Percentiles rank a stretch among this genome's conserved stretches.
Evolutionary conservation across 2,329 filamentous ascomycete species (phyloP).

Genomic region (Xylaria hypoxylon): DNA sequence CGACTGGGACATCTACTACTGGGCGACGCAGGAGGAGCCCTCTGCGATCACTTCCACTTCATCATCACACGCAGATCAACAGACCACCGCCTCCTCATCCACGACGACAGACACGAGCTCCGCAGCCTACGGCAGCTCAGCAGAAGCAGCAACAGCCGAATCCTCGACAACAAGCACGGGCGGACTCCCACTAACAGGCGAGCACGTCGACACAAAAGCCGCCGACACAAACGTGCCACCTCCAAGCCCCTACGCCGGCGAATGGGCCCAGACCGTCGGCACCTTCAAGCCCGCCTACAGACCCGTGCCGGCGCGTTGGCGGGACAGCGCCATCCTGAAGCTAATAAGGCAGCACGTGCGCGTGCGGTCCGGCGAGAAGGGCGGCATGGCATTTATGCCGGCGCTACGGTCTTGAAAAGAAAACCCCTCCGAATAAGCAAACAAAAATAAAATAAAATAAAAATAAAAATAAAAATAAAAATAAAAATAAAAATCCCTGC

Average conservation of each 20-base stretch:
- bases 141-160: conserved; percentile 59
- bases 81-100: background rate
- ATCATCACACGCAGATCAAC: conserved; percentile 42
- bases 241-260: conserved; percentile 66
- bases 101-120: conserved; percentile 13
- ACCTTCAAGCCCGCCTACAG: conserved; percentile 94
- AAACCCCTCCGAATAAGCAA: too few relatives aligned
- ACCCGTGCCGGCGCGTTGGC: conserved; percentile 88
- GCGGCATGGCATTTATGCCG: conserved; percentile 70
- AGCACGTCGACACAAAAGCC: conserved; percentile 47
- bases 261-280: conserved; percentile 97
- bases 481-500: too few relatives aligned
- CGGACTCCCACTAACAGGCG: conserved; percentile 40
- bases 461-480: background rate
- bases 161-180: conserved; percentile 25
- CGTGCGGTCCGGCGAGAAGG: conserved; percentile 65
- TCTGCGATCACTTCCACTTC: conserved; percentile 66
- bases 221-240: conserved; percentile 48
- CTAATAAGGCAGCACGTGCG: conserved; percentile 85
- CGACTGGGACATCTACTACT: conserved; percentile 99
- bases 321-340: conserved; percentile 80
- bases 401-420: conserved; percentile 50
- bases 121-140: conserved; percentile 34
- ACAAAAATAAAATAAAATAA: background rate
- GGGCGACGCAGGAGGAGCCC: conserved; percentile 87